Evolutionary conservation across 148 eudicot genomes (phyloP).

Genomic region (Silene latifolia): DNA sequence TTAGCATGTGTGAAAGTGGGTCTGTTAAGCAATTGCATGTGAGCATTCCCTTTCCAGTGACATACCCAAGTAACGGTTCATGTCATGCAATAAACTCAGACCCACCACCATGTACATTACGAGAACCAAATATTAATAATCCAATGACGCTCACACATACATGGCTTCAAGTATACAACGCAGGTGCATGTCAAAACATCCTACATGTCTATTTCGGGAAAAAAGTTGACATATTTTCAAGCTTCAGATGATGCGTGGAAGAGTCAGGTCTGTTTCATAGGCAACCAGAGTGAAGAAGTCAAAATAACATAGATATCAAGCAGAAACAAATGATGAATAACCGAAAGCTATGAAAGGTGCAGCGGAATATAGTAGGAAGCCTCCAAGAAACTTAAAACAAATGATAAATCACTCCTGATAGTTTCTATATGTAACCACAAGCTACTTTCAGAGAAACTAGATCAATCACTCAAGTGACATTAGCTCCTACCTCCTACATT

Average conservation of each 20-base stretch:
- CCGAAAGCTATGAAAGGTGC: background rate
- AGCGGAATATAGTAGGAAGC: background rate
- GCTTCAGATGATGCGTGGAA: too few species aligned
- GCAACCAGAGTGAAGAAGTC: too few species aligned
- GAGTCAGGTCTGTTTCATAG: too few species aligned
- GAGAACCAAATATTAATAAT: background rate
- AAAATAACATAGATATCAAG: too few species aligned
- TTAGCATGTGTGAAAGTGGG: background rate
- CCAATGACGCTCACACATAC: too few species aligned
- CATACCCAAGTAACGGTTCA: background rate
- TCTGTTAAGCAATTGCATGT: background rate
- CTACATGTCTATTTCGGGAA: background rate
- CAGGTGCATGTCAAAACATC: background rate
- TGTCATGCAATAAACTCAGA: conserved; percentile 6
- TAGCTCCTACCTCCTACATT: conserved; percentile 11
- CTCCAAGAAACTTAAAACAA: background rate
- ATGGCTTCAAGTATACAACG: background rate
- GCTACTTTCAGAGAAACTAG: conserved; percentile 16
- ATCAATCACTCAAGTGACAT: background rate
- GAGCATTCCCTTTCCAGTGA: background rate
- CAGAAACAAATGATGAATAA: too few species aligned
- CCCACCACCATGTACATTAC: background rate
- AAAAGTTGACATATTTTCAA: background rate
- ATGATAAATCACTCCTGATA: conserved; percentile 5
- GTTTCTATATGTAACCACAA: conserved; percentile 11